Evolutionary conservation across 1,284 basidiomycete genomes (phyloP).

Genomic region (Takashimella koratensis): DNA sequence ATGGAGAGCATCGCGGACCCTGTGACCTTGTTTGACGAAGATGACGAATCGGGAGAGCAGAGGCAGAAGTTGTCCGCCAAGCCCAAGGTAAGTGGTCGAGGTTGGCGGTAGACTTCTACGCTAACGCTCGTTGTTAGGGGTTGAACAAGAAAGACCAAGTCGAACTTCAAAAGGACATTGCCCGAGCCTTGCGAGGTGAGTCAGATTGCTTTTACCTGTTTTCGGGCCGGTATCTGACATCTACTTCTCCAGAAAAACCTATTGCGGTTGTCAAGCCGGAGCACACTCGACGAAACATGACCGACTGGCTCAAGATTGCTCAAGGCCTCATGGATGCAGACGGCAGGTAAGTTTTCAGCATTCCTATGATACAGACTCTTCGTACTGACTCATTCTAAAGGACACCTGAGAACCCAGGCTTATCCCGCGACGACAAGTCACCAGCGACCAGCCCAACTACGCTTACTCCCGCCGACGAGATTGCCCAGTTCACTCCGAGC

Average conservation of each 20-base stretch:
- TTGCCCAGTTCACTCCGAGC: slow-evolving; percentile 31
- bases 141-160: slow-evolving; percentile 8
- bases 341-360: neutral
- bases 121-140: no score
- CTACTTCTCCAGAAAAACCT: neutral
- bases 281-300: slow-evolving; percentile 19
- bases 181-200: neutral
- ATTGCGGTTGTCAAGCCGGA: slow-evolving; percentile 3
- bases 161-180: slow-evolving; percentile 1
- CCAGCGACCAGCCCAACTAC: slow-evolving; percentile 17
- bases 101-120: neutral
- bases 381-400: neutral
- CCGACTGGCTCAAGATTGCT: slow-evolving; percentile 21
- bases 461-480: slow-evolving; percentile 26
- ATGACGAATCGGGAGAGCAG: no score
- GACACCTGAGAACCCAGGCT: neutral
- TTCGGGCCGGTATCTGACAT: neutral
- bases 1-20: neutral
- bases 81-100: no score
- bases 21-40: neutral
- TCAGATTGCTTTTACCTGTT: slow-evolving; percentile 1
- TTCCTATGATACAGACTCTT: no score
- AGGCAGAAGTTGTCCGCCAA: no score
- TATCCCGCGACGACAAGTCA: slow-evolving; percentile 5
- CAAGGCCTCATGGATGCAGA: neutral